phyloP scores from a whole-genome alignment of 352 stramenopile genomes.

The Phytophthora sp. region DNA sequence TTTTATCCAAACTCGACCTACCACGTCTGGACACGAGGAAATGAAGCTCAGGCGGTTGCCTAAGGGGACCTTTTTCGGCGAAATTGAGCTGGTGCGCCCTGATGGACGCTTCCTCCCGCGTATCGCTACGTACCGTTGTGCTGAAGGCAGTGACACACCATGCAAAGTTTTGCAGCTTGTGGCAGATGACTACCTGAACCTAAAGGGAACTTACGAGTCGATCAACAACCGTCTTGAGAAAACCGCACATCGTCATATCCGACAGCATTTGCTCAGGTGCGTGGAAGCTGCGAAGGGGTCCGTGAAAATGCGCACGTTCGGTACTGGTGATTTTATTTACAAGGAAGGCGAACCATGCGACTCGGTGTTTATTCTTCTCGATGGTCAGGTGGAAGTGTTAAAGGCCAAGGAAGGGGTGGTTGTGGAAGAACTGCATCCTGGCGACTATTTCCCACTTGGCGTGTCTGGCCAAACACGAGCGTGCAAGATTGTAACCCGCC shows the following conservation, averaged over 20 bases:
- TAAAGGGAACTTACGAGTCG: conserved; percentile 75
- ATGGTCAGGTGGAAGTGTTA: conserved; percentile 76
- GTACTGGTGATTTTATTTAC: conserved; percentile 75
- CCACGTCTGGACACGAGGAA: conserved; percentile 37
- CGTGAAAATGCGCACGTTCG: conserved; percentile 67
- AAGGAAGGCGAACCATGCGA: conserved; percentile 78
- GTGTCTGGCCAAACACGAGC: conserved; percentile 71
- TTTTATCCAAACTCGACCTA: conserved; percentile 27
- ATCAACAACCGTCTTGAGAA: conserved; percentile 75
- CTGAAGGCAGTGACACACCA: conserved; percentile 40
- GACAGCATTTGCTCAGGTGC: conserved; percentile 79
- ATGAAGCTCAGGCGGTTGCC: conserved; percentile 68
- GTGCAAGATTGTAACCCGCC: conserved; percentile 72
- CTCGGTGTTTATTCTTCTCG: conserved; percentile 82
- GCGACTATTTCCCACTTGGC: conserved; percentile 84
- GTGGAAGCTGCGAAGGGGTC: conserved; percentile 75
- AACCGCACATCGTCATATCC: conserved; percentile 64
- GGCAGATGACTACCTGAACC: conserved; percentile 78
- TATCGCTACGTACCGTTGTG: conserved; percentile 76
- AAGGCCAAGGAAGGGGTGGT: conserved; percentile 70
- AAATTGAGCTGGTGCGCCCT: conserved; percentile 77
- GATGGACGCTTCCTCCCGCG: conserved; percentile 72
- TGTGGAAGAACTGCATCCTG: conserved; percentile 71
- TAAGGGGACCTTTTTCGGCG: conserved; percentile 81
- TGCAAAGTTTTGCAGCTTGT: conserved; percentile 85